Percentiles rank a stretch among this genome's conserved stretches.
Conservation (phyloP, 441 rosid genomes). For the Flueggea neowawraea region DNA sequence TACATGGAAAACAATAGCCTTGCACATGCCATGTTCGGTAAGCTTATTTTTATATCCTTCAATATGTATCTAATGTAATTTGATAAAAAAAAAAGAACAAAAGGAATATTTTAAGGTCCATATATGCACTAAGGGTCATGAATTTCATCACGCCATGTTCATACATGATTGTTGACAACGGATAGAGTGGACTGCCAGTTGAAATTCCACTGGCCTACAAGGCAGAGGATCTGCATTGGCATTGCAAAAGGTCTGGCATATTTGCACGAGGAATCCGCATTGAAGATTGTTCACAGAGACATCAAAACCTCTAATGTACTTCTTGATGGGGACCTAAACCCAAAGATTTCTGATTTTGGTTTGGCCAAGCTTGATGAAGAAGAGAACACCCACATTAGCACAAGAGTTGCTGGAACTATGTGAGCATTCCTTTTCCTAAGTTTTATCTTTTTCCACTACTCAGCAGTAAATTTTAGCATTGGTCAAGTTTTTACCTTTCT, state of each 20-base stretch:
- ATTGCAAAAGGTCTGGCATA: slow-evolving; percentile 67
- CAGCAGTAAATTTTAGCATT: neutral
- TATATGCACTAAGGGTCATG: neutral
- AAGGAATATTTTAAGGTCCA: too few species aligned
- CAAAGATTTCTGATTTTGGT: slow-evolving; percentile 79
- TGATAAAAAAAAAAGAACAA: neutral
- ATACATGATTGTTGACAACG: neutral
- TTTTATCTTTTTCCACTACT: neutral
- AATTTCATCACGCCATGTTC: neutral
- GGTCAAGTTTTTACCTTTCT: too few species aligned
- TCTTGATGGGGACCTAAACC: slow-evolving; percentile 53
- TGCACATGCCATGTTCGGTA: slow-evolving; percentile 44
- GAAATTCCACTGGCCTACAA: slow-evolving; percentile 58
- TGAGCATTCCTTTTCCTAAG: slow-evolving; percentile 18
- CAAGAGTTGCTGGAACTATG: slow-evolving; percentile 80
- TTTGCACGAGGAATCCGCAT: slow-evolving; percentile 61
- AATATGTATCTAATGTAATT: neutral
- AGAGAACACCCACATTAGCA: slow-evolving; percentile 78
- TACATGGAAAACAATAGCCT: slow-evolving; percentile 56
- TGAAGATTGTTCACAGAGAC: slow-evolving; percentile 73
- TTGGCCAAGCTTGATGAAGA: slow-evolving; percentile 74
- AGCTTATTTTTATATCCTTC: slow-evolving; percentile 4
- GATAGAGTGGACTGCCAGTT: slow-evolving; percentile 34
- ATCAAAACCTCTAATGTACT: slow-evolving; percentile 71
- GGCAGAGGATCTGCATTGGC: slow-evolving; percentile 51